A percentile compares a stretch with the other conserved stretches of the same genome.
Evolutionary conservation across 176 grass and related monocot species (phyloP).

Genomic region (Tillandsia fasciculata): DNA sequence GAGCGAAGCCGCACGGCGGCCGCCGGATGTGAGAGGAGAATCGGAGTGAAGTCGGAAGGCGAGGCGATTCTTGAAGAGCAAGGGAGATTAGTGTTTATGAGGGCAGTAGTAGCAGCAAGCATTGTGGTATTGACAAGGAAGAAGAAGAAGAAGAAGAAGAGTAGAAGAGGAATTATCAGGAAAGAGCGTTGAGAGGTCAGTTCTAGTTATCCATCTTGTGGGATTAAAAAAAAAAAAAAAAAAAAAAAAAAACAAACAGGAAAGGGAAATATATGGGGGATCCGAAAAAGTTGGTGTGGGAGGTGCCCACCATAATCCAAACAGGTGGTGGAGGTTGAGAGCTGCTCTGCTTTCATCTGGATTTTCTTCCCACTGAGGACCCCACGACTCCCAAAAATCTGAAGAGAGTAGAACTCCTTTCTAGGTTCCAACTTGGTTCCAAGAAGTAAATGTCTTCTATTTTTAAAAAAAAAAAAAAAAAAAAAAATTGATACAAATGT

Average conservation of each 20-base stretch:
- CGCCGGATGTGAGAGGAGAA: conserved; percentile 38
- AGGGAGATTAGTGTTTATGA: conserved; percentile 39
- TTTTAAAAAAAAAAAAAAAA: no score
- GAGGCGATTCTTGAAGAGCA: conserved; percentile 48
- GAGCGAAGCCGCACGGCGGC: conserved; percentile 21
- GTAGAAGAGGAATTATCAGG: conserved; percentile 4
- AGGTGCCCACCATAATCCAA: conserved; percentile 43
- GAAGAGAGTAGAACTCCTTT: not conserved
- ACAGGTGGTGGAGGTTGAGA: conserved; percentile 50
- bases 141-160: conserved; percentile 5
- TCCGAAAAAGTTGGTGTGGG: conserved; percentile 34
- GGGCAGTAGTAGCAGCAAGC: conserved; percentile 54
- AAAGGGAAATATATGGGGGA: conserved; percentile 4
- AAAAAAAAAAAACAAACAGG: conserved; percentile 11
- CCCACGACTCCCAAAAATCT: conserved; percentile 35
- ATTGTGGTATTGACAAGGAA: conserved; percentile 27
- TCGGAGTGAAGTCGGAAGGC: conserved; percentile 43
- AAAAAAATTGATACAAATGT: no score
- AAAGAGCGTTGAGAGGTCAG: not conserved
- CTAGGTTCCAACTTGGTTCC: no score
- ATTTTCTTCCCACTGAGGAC: conserved; percentile 28
- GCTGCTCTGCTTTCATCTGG: conserved; percentile 30
- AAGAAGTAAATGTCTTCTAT: no score
- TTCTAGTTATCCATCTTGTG: conserved; percentile 10
- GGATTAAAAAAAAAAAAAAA: not conserved